phyloP scores from a whole-genome alignment of 306 rosid genomes.

The Rosa lucieae region DNA sequence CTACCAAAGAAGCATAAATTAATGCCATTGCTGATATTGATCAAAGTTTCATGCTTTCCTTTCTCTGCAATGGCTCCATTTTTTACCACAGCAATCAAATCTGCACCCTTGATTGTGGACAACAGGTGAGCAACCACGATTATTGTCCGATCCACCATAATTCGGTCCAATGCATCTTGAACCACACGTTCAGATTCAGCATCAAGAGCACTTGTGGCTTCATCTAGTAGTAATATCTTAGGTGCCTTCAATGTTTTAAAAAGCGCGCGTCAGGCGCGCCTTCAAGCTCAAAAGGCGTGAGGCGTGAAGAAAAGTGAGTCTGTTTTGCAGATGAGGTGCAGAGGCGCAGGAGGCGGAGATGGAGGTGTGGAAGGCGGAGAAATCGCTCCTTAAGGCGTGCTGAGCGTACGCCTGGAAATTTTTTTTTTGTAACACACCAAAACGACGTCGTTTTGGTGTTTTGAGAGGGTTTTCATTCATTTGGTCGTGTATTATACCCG shows the following conservation, averaged over 20 bases:
- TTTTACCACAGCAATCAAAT: conserved; percentile 62
- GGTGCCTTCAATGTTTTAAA: conserved; percentile 32
- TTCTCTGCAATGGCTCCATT: conserved; percentile 68
- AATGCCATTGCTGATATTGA: conserved; percentile 48
- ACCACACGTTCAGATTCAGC: conserved; percentile 75
- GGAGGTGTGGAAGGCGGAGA: too few relatives aligned
- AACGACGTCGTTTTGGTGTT: too few relatives aligned
- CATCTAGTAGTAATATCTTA: conserved; percentile 60
- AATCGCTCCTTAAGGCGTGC: too few relatives aligned
- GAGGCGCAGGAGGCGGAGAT: too few relatives aligned
- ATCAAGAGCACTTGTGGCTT: conserved; percentile 85
- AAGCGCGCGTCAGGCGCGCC: too few relatives aligned
- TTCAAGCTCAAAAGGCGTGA: too few relatives aligned
- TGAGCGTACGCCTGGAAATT: too few relatives aligned
- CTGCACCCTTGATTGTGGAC: conserved; percentile 61
- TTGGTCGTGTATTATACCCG: too few relatives aligned
- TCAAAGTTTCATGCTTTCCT: conserved; percentile 62
- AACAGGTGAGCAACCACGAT: conserved; percentile 70
- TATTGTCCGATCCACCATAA: conserved; percentile 58
- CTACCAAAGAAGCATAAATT: conserved; percentile 60
- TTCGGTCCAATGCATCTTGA: conserved; percentile 67
- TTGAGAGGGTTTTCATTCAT: too few relatives aligned
- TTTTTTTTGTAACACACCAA: too few relatives aligned
- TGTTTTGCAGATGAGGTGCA: too few relatives aligned
- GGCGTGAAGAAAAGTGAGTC: too few relatives aligned